Base-by-base conservation (phyloP, 1,284 basidiomycete species). In the Leccinum pallidistipes region DNA sequence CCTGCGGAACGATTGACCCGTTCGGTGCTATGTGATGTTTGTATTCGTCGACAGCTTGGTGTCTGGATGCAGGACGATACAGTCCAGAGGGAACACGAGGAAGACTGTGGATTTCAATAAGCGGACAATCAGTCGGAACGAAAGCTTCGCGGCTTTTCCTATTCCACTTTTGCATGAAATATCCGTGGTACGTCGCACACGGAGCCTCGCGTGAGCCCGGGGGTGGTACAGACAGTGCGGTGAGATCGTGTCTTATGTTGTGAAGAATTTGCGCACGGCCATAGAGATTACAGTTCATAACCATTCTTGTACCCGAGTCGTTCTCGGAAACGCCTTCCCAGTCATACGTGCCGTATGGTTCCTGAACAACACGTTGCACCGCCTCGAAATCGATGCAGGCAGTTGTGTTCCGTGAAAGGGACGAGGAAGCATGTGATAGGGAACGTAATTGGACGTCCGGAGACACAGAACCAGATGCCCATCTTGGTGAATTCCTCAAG, bases 401-500 rank as follows among this genome's bases (percentile, higher is more conserved):
- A 29, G 27, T 29, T 29, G 27, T 29, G 27, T 29, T 29, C 27
- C 27, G 27, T 29, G 27, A 29, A 7, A 29, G 5, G 27, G 27
- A 29, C 27, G 27, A 29, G 27, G 27, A 29, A 29, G 27, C 27
- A 29, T 29, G 27, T 29, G 27, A 29, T 29, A 29, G 27, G 27
- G 27, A 29, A 8, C 27, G 27, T 7, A 29, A 88, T 76, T 0
- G 83, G 83, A 62, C 82, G 82, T 3, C 81, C 80, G 10, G 86
- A 86, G 71, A 87, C 80, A 68, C 83, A 83, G 76, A 83, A 84
- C 81, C 83, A 86, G 57, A 91, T 78, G 8, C 84, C 84, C 65
- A 78, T 76, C 66, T 76, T 81, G 58, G 87, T 92, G 70, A 83
- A 91, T 51, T 85, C 80, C 43, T 85, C 78, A 76, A 92, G 82